Base-by-base conservation (phyloP, 768 basidiomycete species). In the Macrolepiota dolichaula region DNA sequence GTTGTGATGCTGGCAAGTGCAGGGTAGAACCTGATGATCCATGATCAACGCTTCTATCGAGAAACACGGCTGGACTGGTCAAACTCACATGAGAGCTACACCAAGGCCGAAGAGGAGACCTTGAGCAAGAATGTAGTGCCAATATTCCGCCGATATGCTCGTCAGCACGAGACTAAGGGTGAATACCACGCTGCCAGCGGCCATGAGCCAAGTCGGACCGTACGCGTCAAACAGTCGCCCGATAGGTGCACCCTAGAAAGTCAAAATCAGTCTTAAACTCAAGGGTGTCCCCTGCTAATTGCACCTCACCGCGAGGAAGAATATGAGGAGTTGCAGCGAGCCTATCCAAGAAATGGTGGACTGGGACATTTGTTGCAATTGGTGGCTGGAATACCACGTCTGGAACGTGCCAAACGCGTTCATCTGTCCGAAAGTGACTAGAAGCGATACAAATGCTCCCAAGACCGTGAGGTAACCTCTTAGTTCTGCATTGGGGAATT, bases 321-420 rank as follows among this genome's bases (percentile, higher is more conserved):
- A 87, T 19, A 82, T 72, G 79, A 83, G 89, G 3, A 90, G 73
- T 66, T 89, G 88, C 50, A 89, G 63, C 1, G 85, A 85, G 4
- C 87, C 88, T 64, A 90, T 88, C 84, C 87, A 88, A 2, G 87
- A 85, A 63, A 89, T 86, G 24, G 77, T 80, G 38, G 83, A 85
- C 13, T 84, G 73, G 13, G 83, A 71, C 37, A 79, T 63, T 64
- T 77, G 69, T 17, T 69, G 68, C 17, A 91, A 77, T 69, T 89
- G 84, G 69, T 91, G 83, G 13, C 70, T 71, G 10, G 79, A 75
- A 65, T 91, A 90, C 83, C 84, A 89, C 12, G 83, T 72, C 69
- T 89, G 86, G 69, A 84, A 91, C 44, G 86, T 87, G 15, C 89
- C 89, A 63, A 89, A 91, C 49, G 88, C 81, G 55, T 78, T 86